Evolutionary conservation across 2,329 filamentous ascomycete species (phyloP).

Genomic region (Colletotrichum cordylinicola): DNA sequence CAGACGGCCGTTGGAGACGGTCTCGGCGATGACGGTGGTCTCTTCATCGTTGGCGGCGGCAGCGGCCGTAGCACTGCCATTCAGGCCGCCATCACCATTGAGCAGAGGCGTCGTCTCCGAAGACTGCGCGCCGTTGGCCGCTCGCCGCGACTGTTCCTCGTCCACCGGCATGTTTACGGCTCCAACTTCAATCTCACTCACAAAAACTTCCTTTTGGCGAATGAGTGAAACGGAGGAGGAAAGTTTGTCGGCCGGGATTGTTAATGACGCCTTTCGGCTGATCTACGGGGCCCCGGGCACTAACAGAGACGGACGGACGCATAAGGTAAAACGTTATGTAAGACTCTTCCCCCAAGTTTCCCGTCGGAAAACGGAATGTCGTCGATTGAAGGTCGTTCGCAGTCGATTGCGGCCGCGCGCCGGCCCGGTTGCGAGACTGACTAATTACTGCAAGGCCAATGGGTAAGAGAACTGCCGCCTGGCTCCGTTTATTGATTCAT

Average conservation of each 20-base stretch:
- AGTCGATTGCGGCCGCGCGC: not conserved
- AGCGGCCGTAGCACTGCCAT: not conserved
- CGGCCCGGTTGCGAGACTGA: not conserved
- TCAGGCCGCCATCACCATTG: not conserved
- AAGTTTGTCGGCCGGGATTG: not conserved
- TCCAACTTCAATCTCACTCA: not conserved
- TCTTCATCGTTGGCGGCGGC: conserved; percentile 42
- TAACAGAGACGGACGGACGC: not conserved
- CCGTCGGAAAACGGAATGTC: not conserved
- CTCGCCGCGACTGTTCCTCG: conserved; percentile 4
- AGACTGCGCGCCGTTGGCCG: not conserved
- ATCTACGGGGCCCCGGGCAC: not conserved
- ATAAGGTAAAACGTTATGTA: not conserved
- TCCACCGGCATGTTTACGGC: conserved; percentile 2
- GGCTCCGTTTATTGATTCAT: not conserved
- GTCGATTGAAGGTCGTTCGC: not conserved
- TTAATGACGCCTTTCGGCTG: conserved; percentile 5
- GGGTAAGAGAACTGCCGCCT: not conserved
- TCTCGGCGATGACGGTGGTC: conserved; percentile 51
- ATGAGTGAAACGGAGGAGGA: not conserved
- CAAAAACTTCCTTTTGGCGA: not conserved
- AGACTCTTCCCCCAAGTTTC: not conserved
- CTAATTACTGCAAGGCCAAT: not conserved
- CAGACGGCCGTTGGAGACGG: conserved; percentile 54
- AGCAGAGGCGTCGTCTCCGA: conserved; percentile 23